Conservation (phyloP, 2,329 filamentous ascomycete species). For the Exophiala mesophila region DNA sequence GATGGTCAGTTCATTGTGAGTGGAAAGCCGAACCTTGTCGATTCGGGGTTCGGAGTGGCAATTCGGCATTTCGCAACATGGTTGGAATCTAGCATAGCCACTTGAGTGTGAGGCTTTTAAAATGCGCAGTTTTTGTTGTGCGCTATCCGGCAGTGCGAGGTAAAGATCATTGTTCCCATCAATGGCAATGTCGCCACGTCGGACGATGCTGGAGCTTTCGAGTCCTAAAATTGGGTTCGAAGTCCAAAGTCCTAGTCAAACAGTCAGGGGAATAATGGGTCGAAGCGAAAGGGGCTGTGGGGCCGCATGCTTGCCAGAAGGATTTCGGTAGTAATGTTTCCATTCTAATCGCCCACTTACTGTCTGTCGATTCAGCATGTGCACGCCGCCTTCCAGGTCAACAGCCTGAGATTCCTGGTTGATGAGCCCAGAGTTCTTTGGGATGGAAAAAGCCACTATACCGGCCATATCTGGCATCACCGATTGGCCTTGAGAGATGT, state of each 20-base stretch:
- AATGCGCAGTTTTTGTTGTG: neutral
- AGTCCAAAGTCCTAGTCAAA: neutral
- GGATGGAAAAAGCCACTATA: slow-evolving; percentile 2
- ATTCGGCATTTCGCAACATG: neutral
- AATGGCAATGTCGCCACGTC: neutral
- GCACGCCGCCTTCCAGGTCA: neutral
- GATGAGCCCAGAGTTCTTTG: neutral
- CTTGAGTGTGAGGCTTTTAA: neutral
- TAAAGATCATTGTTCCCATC: neutral
- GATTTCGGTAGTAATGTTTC: slow-evolving; percentile 1
- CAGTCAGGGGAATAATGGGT: neutral
- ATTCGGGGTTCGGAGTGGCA: neutral
- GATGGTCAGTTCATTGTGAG: neutral
- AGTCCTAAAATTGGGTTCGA: neutral
- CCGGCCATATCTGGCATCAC: neutral
- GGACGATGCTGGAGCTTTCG: neutral
- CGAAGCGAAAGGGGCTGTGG: neutral
- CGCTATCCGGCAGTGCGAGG: slow-evolving; percentile 1
- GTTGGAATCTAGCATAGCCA: neutral
- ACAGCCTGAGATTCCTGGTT: slow-evolving; percentile 3
- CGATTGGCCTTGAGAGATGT: neutral
- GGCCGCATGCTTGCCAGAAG: neutral
- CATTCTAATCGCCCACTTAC: neutral
- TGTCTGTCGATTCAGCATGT: neutral
- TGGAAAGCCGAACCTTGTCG: neutral